Conservation (phyloP, 2,329 filamentous ascomycete species). For the Cladosporium sp. region DNA sequence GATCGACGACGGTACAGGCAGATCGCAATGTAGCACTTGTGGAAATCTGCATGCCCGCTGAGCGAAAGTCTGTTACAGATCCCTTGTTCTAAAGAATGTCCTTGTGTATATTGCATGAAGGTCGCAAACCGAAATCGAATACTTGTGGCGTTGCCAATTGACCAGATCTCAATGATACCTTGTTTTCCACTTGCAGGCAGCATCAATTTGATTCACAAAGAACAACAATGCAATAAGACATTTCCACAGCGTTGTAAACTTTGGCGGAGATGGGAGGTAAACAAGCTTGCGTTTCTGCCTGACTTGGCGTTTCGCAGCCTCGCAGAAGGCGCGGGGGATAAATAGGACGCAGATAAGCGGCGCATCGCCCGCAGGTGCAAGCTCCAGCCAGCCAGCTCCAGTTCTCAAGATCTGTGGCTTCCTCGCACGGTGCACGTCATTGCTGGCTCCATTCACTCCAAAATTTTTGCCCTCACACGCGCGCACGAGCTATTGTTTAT, state of each 20-base stretch:
- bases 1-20: constrained; percentile 2
- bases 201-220: no score
- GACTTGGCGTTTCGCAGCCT: neutral
- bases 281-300: neutral
- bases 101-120: no score
- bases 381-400: neutral
- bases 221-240: neutral
- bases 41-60: neutral
- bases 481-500: neutral
- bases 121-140: no score
- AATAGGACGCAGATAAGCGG: neutral
- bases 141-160: no score
- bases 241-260: neutral
- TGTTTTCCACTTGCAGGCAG: no score
- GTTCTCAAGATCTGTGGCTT: neutral
- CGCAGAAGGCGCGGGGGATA: neutral
- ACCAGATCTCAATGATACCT: no score
- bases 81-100: no score
- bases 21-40: constrained; percentile 5
- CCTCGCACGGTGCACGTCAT: neutral
- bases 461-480: neutral
- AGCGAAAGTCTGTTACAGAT: neutral
- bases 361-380: neutral
- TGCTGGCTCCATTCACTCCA: neutral
- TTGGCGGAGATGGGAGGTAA: neutral